These are phyloP conservation scores for Balakata baccata DNA, from an alignment of 345 rosid genomes.

Conservation along the genomic window DNA sequence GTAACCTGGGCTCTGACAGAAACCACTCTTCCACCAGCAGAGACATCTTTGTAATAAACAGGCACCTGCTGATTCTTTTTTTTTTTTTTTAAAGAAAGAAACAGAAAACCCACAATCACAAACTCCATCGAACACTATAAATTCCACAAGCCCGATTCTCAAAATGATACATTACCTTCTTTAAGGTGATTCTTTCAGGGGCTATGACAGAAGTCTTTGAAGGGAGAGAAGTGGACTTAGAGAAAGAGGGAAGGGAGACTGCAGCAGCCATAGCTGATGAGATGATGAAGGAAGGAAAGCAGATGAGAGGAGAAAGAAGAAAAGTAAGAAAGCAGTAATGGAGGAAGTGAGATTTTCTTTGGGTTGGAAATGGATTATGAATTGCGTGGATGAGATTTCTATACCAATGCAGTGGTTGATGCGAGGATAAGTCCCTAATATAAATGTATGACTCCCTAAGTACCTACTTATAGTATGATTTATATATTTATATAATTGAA, in stretches of 20 bases:
- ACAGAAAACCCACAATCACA: background rate
- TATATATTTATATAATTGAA: too few relatives aligned
- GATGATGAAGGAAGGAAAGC: background rate
- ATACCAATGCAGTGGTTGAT: slow-evolving; percentile 41
- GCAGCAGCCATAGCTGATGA: slow-evolving; percentile 72
- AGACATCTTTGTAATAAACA: slow-evolving; percentile 45
- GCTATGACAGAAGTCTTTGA: slow-evolving; percentile 51
- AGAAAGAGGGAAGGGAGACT: slow-evolving; percentile 73
- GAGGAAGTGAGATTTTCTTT: background rate
- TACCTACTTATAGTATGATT: too few relatives aligned
- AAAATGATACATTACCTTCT: slow-evolving; percentile 42
- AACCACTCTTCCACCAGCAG: slow-evolving; percentile 47
- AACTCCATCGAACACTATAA: too few relatives aligned
- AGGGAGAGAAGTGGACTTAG: slow-evolving; percentile 63
- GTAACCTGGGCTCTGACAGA: slow-evolving; percentile 87
- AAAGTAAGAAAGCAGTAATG: background rate
- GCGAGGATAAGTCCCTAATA: slow-evolving; percentile 48
- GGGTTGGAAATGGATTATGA: slow-evolving; percentile 21
- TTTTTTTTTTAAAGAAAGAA: background rate
- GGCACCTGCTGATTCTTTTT: slow-evolving; percentile 73
- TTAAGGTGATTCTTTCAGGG: slow-evolving; percentile 64
- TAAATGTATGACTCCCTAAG: slow-evolving; percentile 34
- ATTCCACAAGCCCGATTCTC: too few relatives aligned
- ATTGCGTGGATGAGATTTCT: slow-evolving; percentile 61
- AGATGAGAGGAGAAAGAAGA: too few relatives aligned